Evolutionary conservation across 2,329 filamentous ascomycete species (phyloP), one percentile per base, ranked within the genome.

Genomic region (Sordariomycetes sp.): DNA sequence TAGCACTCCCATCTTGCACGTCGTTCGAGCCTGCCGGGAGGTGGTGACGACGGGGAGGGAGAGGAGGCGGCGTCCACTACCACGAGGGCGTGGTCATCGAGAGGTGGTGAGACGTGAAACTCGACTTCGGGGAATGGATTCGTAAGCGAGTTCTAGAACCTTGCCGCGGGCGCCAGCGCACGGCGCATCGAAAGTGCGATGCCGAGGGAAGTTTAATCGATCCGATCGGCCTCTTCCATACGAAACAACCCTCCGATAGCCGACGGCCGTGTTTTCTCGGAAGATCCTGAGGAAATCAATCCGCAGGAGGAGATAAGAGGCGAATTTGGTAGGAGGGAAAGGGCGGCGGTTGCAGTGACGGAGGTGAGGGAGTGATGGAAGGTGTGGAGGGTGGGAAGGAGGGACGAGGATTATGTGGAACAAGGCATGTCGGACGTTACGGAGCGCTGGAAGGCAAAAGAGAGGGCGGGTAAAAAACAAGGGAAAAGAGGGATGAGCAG

Each of bases 1-100:
- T 58, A 74, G 55, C 59, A 67, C 64, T 48, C 67, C 65, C 72
- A 74, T 74, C 56, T 39, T 52, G 32, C 42, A 25, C n/a, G 54
- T 34, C 17, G 17, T 34, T 34, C 45, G 28, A 17, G 20, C 28
- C 25, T 34, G 39, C 24, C 34, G 22, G 34, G 53, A 17, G 39
- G 39, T n/a, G 39, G 39, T 17, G n/a, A 45, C 39, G 28, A 51
- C 32, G 42, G 28, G 54, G 24, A 28, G 24, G 25, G 39, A 51
- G 54, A 50, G 22, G 6, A 10, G 54, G n/a, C 22, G 42, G 25
- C 15, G 42, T 56, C 54, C 50, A 28, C 48, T 39, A n/a, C 35
- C 20, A 22, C 20, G 34, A 39, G 25, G 28, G 22, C 22, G 55
- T 36, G 25, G 17, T 56, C 55, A 56, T 56, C 48, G 55, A 56